Conservation (phyloP, 2,329 filamentous ascomycete species). For the Onygenales sp. region DNA sequence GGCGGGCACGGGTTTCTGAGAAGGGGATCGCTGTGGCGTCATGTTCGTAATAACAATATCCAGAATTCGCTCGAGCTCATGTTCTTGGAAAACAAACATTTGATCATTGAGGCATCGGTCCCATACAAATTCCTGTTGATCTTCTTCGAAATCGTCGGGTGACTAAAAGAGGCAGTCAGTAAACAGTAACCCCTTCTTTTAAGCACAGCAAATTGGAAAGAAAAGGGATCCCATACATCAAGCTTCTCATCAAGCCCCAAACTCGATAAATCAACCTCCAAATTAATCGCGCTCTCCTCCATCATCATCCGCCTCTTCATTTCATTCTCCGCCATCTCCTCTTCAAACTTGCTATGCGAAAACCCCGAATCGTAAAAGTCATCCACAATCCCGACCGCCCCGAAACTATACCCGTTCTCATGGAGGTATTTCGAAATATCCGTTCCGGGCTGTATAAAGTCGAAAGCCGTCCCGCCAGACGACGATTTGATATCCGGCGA, state of each 20-base stretch:
- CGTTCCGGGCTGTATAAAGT: constrained; percentile 90
- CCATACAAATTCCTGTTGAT: constrained; percentile 94
- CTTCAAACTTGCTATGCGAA: constrained; percentile 87
- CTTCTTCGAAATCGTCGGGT: constrained; percentile 73
- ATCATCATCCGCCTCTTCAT: constrained; percentile 89
- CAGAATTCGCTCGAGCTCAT: constrained; percentile 80
- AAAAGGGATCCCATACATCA: constrained; percentile 51
- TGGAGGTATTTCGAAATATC: constrained; percentile 95
- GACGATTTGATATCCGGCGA: constrained; percentile 95
- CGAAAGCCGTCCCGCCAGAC: constrained; percentile 84
- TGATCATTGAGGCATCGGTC: constrained; percentile 89
- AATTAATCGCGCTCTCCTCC: constrained; percentile 95
- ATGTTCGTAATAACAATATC: constrained; percentile 97
- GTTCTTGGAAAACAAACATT: constrained; percentile 99
- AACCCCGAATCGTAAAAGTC: constrained; percentile 94
- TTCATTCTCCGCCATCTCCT: constrained; percentile 94
- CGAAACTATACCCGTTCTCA: constrained; percentile 73
- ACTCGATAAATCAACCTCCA: constrained; percentile 93
- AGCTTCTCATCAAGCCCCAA: constrained; percentile 92
- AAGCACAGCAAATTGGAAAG: background rate
- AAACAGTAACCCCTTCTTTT: constrained; percentile 2
- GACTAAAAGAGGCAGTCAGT: constrained; percentile 24
- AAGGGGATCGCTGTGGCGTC: constrained; percentile 88
- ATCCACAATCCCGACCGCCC: constrained; percentile 44
- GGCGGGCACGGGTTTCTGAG: constrained; percentile 95